Evolutionary conservation across 2,329 filamentous ascomycete species (phyloP).

Genomic region (Huntiella bhutanensis): DNA sequence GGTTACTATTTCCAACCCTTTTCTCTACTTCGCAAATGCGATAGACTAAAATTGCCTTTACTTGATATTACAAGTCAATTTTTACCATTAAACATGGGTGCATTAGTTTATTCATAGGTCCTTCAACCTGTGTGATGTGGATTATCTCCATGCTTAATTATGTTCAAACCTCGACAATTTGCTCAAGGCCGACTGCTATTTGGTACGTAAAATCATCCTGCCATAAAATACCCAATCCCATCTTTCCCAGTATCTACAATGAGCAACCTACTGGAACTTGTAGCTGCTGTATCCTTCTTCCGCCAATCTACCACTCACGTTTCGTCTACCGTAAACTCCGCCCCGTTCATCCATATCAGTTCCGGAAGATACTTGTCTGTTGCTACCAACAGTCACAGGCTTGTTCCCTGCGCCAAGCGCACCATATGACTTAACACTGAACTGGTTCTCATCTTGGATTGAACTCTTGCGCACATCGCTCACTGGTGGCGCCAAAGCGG

Average conservation of each 20-base stretch:
- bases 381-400: slow-evolving; percentile 27
- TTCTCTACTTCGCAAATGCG: too few species aligned
- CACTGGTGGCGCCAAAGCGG: background rate
- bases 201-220: too few species aligned
- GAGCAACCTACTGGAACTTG: background rate
- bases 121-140: too few species aligned
- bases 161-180: too few species aligned
- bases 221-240: background rate
- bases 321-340: slow-evolving; percentile 27
- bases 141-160: too few species aligned
- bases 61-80: too few species aligned
- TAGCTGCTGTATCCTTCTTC: slow-evolving; percentile 32
- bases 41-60: too few species aligned
- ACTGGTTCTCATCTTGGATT: slow-evolving; percentile 29
- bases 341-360: slow-evolving; percentile 30
- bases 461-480: slow-evolving; percentile 23
- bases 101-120: too few species aligned
- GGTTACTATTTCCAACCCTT: too few species aligned
- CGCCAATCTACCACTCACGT: slow-evolving; percentile 54
- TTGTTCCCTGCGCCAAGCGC: slow-evolving; percentile 33
- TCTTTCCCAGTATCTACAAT: background rate
- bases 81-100: too few species aligned
- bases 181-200: too few species aligned
- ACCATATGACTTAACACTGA: slow-evolving; percentile 41
- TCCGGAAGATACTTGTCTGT: slow-evolving; percentile 38